phyloP scores from a whole-genome alignment of 2,329 filamentous ascomycete genomes.

The Xylaria sp. region DNA sequence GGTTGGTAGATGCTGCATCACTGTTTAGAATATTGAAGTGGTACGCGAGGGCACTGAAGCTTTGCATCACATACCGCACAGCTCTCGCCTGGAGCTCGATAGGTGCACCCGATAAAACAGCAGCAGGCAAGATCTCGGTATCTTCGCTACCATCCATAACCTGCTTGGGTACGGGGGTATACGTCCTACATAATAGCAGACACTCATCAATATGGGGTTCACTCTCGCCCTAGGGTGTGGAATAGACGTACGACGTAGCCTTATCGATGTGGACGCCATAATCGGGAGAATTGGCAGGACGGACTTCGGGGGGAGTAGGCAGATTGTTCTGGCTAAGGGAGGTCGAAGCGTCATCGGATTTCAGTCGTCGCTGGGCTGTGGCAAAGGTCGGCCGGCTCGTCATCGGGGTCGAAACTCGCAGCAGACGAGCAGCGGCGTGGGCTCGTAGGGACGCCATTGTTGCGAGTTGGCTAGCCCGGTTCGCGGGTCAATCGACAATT shows the following conservation, averaged over 20 bases:
- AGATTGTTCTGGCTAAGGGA: slow-evolving; percentile 54
- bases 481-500: slow-evolving; percentile 28
- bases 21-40: slow-evolving; percentile 16
- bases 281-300: slow-evolving; percentile 75
- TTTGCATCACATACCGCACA: slow-evolving; percentile 74
- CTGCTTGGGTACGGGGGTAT: slow-evolving; percentile 88
- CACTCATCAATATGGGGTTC: slow-evolving; percentile 18
- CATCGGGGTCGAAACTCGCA: slow-evolving; percentile 56
- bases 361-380: slow-evolving; percentile 63
- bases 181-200: slow-evolving; percentile 72
- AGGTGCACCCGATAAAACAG: slow-evolving; percentile 89
- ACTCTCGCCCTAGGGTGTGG: not conserved
- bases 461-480: slow-evolving; percentile 20
- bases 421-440: slow-evolving; percentile 61
- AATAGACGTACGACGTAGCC: slow-evolving; percentile 80
- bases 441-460: slow-evolving; percentile 64
- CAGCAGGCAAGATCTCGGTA: slow-evolving; percentile 77
- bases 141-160: slow-evolving; percentile 93
- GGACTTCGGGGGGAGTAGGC: slow-evolving; percentile 49
- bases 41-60: not conserved
- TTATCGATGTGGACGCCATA: slow-evolving; percentile 85
- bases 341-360: slow-evolving; percentile 52
- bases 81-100: slow-evolving; percentile 92
- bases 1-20: slow-evolving; percentile 84
- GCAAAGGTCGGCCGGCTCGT: slow-evolving; percentile 51